These are phyloP conservation scores for Carex parvula DNA, from an alignment of 176 grass and related monocot genomes.

Conservation along the genomic window DNA sequence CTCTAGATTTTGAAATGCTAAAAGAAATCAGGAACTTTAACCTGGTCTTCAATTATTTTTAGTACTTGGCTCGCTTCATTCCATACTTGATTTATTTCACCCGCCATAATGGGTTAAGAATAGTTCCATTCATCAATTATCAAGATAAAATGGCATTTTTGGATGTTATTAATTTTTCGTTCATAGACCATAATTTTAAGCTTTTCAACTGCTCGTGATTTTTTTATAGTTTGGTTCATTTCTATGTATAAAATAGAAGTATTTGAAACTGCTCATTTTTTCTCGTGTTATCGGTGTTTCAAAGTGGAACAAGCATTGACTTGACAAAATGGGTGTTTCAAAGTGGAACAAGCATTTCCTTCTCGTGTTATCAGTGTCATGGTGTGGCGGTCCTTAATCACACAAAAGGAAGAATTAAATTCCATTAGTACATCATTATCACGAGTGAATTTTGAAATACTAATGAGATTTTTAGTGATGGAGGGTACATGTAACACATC, in stretches of 20 bases:
- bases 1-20: background rate
- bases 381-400: background rate
- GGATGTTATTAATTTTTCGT: background rate
- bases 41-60: background rate
- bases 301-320: too few species aligned
- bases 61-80: background rate
- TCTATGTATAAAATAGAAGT: background rate
- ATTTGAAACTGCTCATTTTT: background rate
- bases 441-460: background rate
- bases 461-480: background rate
- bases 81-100: constrained; percentile 10
- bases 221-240: background rate
- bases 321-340: too few species aligned
- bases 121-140: background rate
- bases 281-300: background rate
- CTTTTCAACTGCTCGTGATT: background rate
- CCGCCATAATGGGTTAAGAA: background rate
- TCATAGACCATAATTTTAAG: constrained; percentile 8
- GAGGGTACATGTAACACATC: background rate
- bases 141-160: background rate
- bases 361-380: too few species aligned
- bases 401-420: background rate
- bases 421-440: background rate
- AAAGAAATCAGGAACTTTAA: background rate
- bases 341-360: too few species aligned